Evolutionary conservation across 75 land plant genomes (phyloP).

Genomic region (Cunninghamia lanceolata): DNA sequence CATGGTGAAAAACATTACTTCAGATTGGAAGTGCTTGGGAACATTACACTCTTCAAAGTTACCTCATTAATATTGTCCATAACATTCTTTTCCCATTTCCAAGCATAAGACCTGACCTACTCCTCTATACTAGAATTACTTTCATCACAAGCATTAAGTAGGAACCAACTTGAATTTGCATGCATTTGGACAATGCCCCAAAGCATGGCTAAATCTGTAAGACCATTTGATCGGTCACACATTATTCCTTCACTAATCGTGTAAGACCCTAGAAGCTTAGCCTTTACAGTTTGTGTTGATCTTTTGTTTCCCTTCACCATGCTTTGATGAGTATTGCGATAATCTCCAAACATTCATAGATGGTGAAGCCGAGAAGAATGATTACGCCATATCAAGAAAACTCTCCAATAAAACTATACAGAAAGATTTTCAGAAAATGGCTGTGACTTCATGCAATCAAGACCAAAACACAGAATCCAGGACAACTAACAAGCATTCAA

Average conservation of each 20-base stretch:
- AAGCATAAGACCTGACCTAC: slow-evolving; percentile 32
- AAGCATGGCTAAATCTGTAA: slow-evolving; percentile 30
- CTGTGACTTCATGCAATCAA: too few relatives aligned
- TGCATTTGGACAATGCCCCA: slow-evolving; percentile 8
- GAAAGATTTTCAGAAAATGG: too few relatives aligned
- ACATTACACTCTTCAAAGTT: slow-evolving; percentile 25
- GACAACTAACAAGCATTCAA: too few relatives aligned
- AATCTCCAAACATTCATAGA: too few relatives aligned
- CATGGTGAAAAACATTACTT: slow-evolving; percentile 41
- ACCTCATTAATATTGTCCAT: slow-evolving; percentile 35
- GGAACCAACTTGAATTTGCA: not conserved
- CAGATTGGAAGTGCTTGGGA: not conserved
- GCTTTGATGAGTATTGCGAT: too few relatives aligned
- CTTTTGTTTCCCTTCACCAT: too few relatives aligned
- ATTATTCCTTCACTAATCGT: slow-evolving; percentile 8
- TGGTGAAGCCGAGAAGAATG: too few relatives aligned
- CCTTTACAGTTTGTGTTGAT: too few relatives aligned
- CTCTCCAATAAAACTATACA: too few relatives aligned
- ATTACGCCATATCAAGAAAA: too few relatives aligned
- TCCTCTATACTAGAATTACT: slow-evolving; percentile 9
- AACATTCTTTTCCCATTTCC: slow-evolving; percentile 36
- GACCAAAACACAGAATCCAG: too few relatives aligned
- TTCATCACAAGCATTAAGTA: not conserved
- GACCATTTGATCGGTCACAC: slow-evolving; percentile 36
- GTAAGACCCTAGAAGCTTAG: not conserved